These are phyloP conservation scores for Zancudomyces culisetae DNA, from an alignment of 371 early-diverging fungal genomes.

Conservation along the genomic window DNA sequence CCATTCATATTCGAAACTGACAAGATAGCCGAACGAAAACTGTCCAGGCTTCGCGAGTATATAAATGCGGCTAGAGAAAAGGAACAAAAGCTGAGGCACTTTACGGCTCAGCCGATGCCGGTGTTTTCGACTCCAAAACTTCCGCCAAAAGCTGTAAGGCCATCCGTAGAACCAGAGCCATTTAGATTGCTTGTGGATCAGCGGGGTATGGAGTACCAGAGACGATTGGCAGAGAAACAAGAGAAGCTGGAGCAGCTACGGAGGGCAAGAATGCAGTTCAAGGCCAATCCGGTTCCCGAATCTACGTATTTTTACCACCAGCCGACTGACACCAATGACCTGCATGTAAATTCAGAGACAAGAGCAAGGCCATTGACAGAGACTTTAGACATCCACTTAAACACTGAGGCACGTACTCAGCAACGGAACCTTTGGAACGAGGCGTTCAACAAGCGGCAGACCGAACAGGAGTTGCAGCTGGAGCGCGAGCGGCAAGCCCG, in stretches of 20 bases:
- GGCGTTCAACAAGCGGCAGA: slow-evolving; percentile 15
- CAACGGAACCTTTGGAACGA: slow-evolving; percentile 37
- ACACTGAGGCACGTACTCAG: slow-evolving; percentile 30
- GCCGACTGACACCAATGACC: slow-evolving; percentile 22
- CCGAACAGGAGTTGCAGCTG: slow-evolving; percentile 21
- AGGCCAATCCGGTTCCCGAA: slow-evolving; percentile 29
- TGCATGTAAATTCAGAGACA: too few species aligned
- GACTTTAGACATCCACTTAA: slow-evolving; percentile 24
- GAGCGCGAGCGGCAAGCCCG: slow-evolving; percentile 21
- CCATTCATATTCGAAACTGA: slow-evolving; percentile 23
- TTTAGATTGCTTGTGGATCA: slow-evolving; percentile 29
- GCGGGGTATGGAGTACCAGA: slow-evolving; percentile 25
- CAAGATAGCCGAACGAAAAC: slow-evolving; percentile 11
- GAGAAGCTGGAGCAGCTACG: slow-evolving; percentile 18
- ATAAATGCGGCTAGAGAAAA: slow-evolving; percentile 12
- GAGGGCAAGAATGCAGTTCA: slow-evolving; percentile 20
- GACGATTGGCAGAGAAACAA: slow-evolving; percentile 17
- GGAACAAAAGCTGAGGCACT: slow-evolving; percentile 17
- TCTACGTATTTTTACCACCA: slow-evolving; percentile 29
- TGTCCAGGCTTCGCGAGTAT: slow-evolving; percentile 15
- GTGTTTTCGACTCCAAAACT: slow-evolving; percentile 12
- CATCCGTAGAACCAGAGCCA: slow-evolving; percentile 27
- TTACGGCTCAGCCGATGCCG: slow-evolving; percentile 23
- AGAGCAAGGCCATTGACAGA: slow-evolving; percentile 35
- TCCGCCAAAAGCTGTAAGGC: slow-evolving; percentile 8